phyloP scores from a whole-genome alignment of 306 rosid species.

The Vachellia pachyceras region DNA sequence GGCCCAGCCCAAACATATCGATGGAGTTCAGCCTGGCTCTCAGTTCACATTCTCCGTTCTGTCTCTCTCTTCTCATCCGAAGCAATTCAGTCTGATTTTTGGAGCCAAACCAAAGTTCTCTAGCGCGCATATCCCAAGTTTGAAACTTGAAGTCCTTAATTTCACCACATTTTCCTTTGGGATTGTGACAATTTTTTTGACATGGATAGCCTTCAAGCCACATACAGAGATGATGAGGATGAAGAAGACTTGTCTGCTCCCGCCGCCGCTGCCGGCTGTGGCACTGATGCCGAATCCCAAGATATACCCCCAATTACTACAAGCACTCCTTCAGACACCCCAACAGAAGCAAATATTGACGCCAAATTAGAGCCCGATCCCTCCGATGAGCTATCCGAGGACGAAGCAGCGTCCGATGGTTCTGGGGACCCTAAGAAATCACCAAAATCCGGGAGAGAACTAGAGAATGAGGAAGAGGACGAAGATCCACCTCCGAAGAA shows the following conservation, averaged over 20 bases:
- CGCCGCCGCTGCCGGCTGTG: not conserved
- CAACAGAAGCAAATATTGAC: slow-evolving; percentile 53
- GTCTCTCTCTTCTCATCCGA: not conserved
- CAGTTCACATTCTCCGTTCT: not conserved
- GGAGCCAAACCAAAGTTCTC: slow-evolving; percentile 8
- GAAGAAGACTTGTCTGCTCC: slow-evolving; percentile 60
- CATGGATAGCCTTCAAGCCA: slow-evolving; percentile 79
- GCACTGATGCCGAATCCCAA: slow-evolving; percentile 39
- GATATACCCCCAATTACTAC: slow-evolving; percentile 38
- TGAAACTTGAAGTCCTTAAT: slow-evolving; percentile 20
- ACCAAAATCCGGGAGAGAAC: slow-evolving; percentile 47
- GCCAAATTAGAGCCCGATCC: slow-evolving; percentile 64
- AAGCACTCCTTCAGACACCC: slow-evolving; percentile 51
- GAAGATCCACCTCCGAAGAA: slow-evolving; percentile 87
- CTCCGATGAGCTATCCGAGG: slow-evolving; percentile 72
- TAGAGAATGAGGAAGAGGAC: slow-evolving; percentile 64
- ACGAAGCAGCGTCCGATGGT: slow-evolving; percentile 60
- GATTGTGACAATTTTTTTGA: not conserved
- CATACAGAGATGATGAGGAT: slow-evolving; percentile 80
- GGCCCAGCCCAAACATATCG: not conserved
- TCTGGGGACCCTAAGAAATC: slow-evolving; percentile 50
- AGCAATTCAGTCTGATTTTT: not conserved
- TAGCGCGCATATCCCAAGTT: not conserved
- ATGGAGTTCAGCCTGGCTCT: not conserved
- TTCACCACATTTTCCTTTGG: not conserved